Base-by-base conservation (phyloP, 2,329 filamentous ascomycete species). In the Lanzia echinophila region DNA sequence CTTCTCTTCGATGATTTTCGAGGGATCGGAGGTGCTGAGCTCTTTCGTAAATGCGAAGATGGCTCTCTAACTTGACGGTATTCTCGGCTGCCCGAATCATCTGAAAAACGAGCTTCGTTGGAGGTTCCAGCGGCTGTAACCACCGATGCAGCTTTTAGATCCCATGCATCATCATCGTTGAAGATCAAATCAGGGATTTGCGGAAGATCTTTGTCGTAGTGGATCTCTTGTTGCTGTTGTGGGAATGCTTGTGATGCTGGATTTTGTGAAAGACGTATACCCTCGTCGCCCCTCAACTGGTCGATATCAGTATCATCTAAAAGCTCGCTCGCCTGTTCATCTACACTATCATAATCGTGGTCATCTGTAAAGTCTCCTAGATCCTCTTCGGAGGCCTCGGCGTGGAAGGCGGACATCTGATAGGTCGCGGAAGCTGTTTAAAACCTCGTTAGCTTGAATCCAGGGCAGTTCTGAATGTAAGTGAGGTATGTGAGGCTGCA, bases 1-100 rank as follows among this genome's bases (percentile, higher is more conserved):
- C 34, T 58, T 49, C 61, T 55, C 45, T 60, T 64, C 2, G 61
- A 63, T 15, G 61, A 63, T 47, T 53, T 60, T 4, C 59, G 59
- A 12, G 62, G 61, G 10, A 63, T 61, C 11, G 55, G 22, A 47
- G 62, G 61, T 11, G 53, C 55, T 5, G 59, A 59, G 11, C 38
- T 44, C 41, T 62, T 58, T 33, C 60, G 51, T 17, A n/a, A 10
- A 24, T 62, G 58, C 15, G 42, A 51, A 22, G 42, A 15, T 15
- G 17, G 39, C 22, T 15, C 38, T n/a, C 38, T 39, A 33, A 51
- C 50, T 46, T 47, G 39, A 20, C 11, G 33, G 4, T 52, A 20
- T 17, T 54, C 39, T 17, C 34, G 2, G 36, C 36, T 15, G 43
- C 28, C 15, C 17, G 15, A 38, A 19, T 19, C 34, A 5, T 15